Conservation (phyloP, 192 early-diverging fungal genomes). For the Entomortierella lignicola region DNA sequence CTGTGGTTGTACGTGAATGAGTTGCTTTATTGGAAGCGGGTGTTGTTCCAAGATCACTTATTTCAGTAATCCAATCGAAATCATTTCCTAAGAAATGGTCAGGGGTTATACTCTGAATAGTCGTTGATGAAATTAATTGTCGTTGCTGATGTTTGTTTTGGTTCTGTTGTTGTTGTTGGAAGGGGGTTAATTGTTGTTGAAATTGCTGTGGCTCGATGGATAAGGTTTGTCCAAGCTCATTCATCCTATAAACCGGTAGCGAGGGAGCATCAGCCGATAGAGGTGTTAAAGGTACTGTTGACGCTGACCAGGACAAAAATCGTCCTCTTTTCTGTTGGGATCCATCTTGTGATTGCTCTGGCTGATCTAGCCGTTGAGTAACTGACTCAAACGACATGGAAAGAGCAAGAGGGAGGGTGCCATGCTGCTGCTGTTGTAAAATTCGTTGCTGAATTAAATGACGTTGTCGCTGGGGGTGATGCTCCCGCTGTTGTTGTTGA, state of each 20-base stretch:
- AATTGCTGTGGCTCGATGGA: conserved; percentile 19
- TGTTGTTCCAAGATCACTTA: conserved; percentile 15
- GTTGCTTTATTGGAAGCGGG: background rate
- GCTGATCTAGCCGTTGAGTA: background rate
- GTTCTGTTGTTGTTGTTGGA: conserved; percentile 1
- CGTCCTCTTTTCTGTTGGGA: conserved; percentile 24
- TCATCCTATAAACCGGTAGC: conserved; percentile 2
- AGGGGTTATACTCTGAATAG: conserved; percentile 24
- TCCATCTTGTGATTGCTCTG: background rate
- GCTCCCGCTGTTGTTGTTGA: background rate
- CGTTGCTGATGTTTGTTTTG: conserved; percentile 16
- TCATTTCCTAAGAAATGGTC: conserved; percentile 20
- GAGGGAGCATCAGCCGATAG: conserved; percentile 9
- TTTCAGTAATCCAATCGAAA: conserved; percentile 33
- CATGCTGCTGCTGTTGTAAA: conserved; percentile 9
- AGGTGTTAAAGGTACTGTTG: conserved; percentile 21
- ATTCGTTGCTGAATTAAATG: conserved; percentile 14
- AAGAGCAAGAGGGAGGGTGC: conserved; percentile 8
- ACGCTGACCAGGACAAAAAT: conserved; percentile 5
- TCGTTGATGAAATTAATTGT: conserved; percentile 14
- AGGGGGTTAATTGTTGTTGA: conserved; percentile 9
- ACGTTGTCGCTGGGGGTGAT: conserved; percentile 4
- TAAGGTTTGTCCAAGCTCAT: background rate
- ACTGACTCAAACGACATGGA: conserved; percentile 3
- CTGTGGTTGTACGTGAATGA: conserved; percentile 1